Base-by-base conservation (phyloP, 495 filamentous ascomycete species). In the Aspergillus cristatus region DNA sequence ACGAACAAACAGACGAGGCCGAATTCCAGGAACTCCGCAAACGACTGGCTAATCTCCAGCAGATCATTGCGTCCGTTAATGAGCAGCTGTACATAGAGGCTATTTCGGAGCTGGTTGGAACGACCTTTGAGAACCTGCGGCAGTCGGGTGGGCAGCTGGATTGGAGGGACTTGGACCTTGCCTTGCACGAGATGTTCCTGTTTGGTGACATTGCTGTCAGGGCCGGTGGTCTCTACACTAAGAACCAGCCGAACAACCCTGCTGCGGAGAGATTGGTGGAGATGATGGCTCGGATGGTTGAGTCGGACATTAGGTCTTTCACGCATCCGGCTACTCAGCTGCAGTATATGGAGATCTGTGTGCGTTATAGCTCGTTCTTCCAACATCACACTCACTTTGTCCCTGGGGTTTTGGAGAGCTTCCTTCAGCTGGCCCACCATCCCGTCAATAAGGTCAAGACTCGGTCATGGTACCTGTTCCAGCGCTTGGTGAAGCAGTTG, bases 321-420 rank as follows among this genome's bases (percentile, higher is more conserved):
- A 77, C 82, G 3, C 91, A 97, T 59, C 91, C 93, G 0, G 85
- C 87, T 14, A 85, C 94, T 20, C 79, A 96, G 40, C 70, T 97
- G 12, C 87, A 94, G 58, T 97, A 91, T 48, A 97, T 97, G 93
- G 91, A 97, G 48, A 91, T 94, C 28, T 93, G 86, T 54, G 87
- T 94, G 22, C 81, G 91, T 25, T 97, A 97, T 55, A 80, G 76
- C 56, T 72, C 76, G n/a, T 95, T 95, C 61, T 97, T 99, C 61
- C 85, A 93, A 42, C 69, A 74, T 25, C 82, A 94, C 46, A 71
- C 80, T 2, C 68, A 77, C 1, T 72, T 79, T 32, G 91, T 97
- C 30, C 83, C 84, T 6, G 79, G 74, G 41, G 87, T 87, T 3
- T 68, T 99, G n/a, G 87, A 95, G 46, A 83, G 81, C 50, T 99